Base-by-base conservation (phyloP, 2,329 filamentous ascomycete species). In the Trichoderma sp. region DNA sequence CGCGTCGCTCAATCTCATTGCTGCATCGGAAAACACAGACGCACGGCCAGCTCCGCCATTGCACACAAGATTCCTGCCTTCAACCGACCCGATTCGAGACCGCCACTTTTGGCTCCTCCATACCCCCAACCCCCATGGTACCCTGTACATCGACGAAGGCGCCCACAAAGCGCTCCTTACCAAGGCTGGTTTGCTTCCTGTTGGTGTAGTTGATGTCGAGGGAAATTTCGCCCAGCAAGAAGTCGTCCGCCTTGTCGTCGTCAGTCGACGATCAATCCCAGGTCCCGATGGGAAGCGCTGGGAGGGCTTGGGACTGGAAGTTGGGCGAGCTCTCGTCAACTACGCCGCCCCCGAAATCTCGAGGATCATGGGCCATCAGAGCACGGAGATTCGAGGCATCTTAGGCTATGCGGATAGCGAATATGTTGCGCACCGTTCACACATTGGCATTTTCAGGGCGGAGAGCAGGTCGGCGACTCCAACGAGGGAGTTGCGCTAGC, bases 101-200 rank as follows among this genome's bases (percentile, higher is more conserved):
- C 90, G 94, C 70, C 93, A 95, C 76, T 98, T 99, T 84, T 99
- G 95, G 95, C 89, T 99, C 58, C 85, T 98, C 0, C 93, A 99
- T 79, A 95, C 94, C 10, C 88, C 97, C 12, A 89, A 90, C 27
- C 93, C 95, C 0, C 94, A 97, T 74, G 95, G 95, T 15, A 97
- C 91, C 2, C 77, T 99, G 29, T 98, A 92, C 80, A 96, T 99
- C 73, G 95, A 99, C 81, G 82, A 87, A n/a, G 95, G 95, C 50
- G 94, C 94, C 4, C 89, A 93, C 80, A 83, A 85, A 37, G 95
- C 94, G 1, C 85, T 98, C 3, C 82, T 89, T 17, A 89, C 90
- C 75, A 97, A 97, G 80, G 93, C 94, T 0, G 92, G 93, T 4
- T 86, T 99, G 2, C 86, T 98, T 0, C 93, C 94, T 1, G 94